These are phyloP conservation scores for Umbelopsis sp. DNA, from an alignment of 192 early-diverging fungal genomes.

Conservation along the genomic window DNA sequence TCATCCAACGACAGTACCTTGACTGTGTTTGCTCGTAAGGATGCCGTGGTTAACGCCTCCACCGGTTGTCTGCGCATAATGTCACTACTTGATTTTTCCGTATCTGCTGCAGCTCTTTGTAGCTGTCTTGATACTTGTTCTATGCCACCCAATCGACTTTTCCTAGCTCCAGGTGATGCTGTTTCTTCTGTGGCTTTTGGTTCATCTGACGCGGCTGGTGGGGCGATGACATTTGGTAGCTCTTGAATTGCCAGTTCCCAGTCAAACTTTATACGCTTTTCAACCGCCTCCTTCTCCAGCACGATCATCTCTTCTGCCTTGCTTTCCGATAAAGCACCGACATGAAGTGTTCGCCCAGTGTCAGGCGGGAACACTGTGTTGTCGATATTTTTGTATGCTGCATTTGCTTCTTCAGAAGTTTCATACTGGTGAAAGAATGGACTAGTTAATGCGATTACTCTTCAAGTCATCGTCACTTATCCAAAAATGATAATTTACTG, in stretches of 20 bases:
- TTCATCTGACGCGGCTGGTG: background rate
- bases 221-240: background rate
- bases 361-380: conserved; percentile 29
- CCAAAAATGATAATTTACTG: background rate
- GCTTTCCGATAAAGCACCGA: conserved; percentile 18
- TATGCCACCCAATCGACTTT: conserved; percentile 19
- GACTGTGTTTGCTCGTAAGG: background rate
- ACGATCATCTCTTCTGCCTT: conserved; percentile 32
- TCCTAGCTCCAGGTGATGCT: background rate
- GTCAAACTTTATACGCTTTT: conserved; percentile 29
- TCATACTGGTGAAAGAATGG: conserved; percentile 55
- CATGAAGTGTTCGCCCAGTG: conserved; percentile 28
- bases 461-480: too few species aligned
- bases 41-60: background rate
- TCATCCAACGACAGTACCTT: conserved; percentile 31
- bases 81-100: background rate
- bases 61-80: background rate
- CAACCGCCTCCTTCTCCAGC: conserved; percentile 28
- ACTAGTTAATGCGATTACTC: background rate
- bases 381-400: conserved; percentile 28
- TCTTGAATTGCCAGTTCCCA: conserved; percentile 32
- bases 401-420: conserved; percentile 28
- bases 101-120: conserved; percentile 20
- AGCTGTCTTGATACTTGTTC: conserved; percentile 37
- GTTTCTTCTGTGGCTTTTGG: background rate